These are phyloP conservation scores for Nitzschia inconspicua DNA, from an alignment of 108 stramenopile genomes.

Conservation along the genomic window DNA sequence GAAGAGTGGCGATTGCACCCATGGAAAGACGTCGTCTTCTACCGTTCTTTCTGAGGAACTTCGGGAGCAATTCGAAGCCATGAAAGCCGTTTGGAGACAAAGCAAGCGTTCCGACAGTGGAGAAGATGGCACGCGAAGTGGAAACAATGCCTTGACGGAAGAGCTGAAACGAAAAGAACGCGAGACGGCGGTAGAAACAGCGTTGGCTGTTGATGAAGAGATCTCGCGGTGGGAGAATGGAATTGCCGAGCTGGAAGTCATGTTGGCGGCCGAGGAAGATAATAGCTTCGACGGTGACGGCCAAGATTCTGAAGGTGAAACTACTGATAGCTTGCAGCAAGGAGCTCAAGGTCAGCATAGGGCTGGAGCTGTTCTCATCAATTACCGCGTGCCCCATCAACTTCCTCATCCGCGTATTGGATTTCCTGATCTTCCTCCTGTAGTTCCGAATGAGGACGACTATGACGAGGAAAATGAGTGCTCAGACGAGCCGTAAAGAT, in stretches of 20 bases:
- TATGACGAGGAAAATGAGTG: conserved; percentile 9
- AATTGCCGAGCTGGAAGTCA: conserved; percentile 43
- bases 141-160: background rate
- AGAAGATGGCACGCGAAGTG: background rate
- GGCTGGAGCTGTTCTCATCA: background rate
- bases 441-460: conserved; percentile 15
- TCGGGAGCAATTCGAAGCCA: conserved; percentile 32
- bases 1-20: background rate
- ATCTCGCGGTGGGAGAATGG: conserved; percentile 27
- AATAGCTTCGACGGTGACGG: background rate
- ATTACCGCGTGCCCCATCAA: background rate
- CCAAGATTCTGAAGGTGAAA: background rate
- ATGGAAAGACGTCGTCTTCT: background rate
- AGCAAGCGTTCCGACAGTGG: background rate
- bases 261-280: conserved; percentile 14
- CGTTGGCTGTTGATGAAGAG: conserved; percentile 34
- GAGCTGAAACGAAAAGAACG: conserved; percentile 16
- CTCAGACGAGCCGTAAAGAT: too few species aligned
- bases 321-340: too few species aligned
- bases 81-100: conserved; percentile 20
- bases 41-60: conserved; percentile 21
- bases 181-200: conserved; percentile 32
- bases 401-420: conserved; percentile 1
- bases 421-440: conserved; percentile 31
- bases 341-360: background rate